Percentiles rank a stretch among this genome's conserved stretches.
Conservation (phyloP, 73 alveolate species). For the Paramecium octaurelia region DNA sequence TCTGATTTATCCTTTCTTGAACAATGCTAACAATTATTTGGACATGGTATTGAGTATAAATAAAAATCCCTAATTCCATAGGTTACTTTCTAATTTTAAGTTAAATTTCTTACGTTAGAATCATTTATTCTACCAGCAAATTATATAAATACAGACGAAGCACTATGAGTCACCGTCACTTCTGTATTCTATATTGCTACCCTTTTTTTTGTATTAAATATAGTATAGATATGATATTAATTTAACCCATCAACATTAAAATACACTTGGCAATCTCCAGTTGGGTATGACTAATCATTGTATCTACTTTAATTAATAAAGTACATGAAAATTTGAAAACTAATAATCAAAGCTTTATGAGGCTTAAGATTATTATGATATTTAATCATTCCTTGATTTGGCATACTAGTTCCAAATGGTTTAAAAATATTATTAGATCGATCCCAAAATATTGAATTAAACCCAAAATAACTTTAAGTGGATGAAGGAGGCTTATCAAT, state of each 20-base stretch:
- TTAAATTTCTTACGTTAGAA: background rate
- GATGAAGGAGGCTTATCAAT: background rate
- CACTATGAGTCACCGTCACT: background rate
- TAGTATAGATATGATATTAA: background rate
- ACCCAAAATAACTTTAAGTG: background rate
- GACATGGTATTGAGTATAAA: background rate
- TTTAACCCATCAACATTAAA: background rate
- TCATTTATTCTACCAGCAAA: background rate
- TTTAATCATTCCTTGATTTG: background rate
- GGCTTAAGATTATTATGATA: background rate
- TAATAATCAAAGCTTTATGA: background rate
- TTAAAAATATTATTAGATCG: background rate
- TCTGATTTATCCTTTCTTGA: background rate
- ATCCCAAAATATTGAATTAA: background rate
- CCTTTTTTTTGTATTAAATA: background rate
- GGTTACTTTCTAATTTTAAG: background rate
- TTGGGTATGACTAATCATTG: background rate
- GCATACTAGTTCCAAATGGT: background rate
- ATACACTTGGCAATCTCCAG: background rate
- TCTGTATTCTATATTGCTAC: background rate
- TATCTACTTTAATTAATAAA: background rate
- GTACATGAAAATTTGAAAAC: background rate
- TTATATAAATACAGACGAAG: background rate
- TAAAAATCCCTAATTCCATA: background rate
- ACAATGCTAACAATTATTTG: background rate